Evolutionary conservation across 2,329 filamentous ascomycete species (phyloP), one percentile per base, ranked within the genome.

Genomic region (Ceratocystis cubensis): DNA sequence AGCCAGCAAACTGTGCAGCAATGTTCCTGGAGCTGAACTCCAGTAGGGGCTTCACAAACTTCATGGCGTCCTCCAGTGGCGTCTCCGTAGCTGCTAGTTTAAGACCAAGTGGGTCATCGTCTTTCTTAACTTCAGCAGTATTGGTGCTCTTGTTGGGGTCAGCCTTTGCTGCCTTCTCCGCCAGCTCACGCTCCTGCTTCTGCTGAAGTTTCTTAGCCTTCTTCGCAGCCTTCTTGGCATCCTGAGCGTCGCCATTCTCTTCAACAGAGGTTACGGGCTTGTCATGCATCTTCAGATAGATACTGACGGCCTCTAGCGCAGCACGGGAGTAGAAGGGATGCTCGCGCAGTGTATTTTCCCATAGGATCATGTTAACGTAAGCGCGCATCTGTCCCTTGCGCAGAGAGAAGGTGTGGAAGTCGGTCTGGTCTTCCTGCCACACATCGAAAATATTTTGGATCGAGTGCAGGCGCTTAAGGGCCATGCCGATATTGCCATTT

Each of bases 401-500:
- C n/a, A 99, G 80, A 22, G 91, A 96, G 76, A 99, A 99, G 74
- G 86, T 91, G 80, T 99, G 95, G 80, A 99, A 99, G 75, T 99
- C 94, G 72, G 97, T 96, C 73, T 99, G 94, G 72, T 99, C 94
- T 75, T 99, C 95, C 74, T 96, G 88, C 94, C 94, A 99, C 22
- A 91, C 86, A 70, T 97, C 93, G 72, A 99, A 99, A 70, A 99
- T 95, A 76, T 89, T 91, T 75, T 88, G 87, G 67, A 99, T 84
- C 25, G 89, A 82, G 70, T 92, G 89, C 76, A 96, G 93, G 63
- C 95, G 86, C 80, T 99, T 99, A 65, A 99, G 80, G 0, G 95
- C 93, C 68, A 96, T 81, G 3, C 88, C 91, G 61, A 89, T 78
- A 71, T 96, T 91, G 70, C 87, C 86, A 74, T 91, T 88, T 63